phyloP scores from a whole-genome alignment of 805 yeast genomes.

The Candida loeiensis region DNA sequence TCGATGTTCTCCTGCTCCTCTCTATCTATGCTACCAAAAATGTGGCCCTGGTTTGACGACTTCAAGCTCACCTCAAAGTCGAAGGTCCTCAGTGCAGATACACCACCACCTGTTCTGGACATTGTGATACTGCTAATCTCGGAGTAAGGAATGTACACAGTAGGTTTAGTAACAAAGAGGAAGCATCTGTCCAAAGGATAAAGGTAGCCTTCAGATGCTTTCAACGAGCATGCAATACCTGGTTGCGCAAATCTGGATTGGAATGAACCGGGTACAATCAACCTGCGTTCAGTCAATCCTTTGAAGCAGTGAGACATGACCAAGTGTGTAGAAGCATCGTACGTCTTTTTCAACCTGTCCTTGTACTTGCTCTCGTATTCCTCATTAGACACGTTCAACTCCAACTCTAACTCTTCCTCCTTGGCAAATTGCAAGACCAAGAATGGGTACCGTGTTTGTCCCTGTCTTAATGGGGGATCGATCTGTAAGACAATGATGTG shows the following conservation, averaged over 20 bases:
- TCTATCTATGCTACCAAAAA: constrained; percentile 82
- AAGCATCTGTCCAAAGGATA: constrained; percentile 92
- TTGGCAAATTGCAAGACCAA: constrained; percentile 83
- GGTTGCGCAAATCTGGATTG: constrained; percentile 73
- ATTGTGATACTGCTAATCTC: constrained; percentile 76
- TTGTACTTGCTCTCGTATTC: constrained; percentile 75
- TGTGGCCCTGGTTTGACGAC: constrained; percentile 62
- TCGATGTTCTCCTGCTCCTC: constrained; percentile 86
- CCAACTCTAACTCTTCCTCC: constrained; percentile 90
- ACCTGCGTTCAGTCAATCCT: constrained; percentile 84
- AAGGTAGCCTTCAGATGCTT: constrained; percentile 92
- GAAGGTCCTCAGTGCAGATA: constrained; percentile 81
- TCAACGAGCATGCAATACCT: constrained; percentile 86
- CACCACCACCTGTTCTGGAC: constrained; percentile 80
- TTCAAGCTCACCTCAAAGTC: constrained; percentile 79
- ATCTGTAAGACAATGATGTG: constrained; percentile 85
- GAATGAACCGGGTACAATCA: constrained; percentile 81
- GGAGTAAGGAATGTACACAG: constrained; percentile 81
- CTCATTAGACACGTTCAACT: constrained; percentile 77
- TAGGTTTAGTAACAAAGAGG: constrained; percentile 89
- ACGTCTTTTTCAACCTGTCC: constrained; percentile 67
- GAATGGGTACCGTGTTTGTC: constrained; percentile 94
- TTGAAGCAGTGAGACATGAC: constrained; percentile 85
- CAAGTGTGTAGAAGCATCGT: constrained; percentile 80
- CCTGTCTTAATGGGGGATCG: constrained; percentile 97